Evolutionary conservation across 768 basidiomycete genomes (phyloP).

Genomic region (Trametes cinnabarina): DNA sequence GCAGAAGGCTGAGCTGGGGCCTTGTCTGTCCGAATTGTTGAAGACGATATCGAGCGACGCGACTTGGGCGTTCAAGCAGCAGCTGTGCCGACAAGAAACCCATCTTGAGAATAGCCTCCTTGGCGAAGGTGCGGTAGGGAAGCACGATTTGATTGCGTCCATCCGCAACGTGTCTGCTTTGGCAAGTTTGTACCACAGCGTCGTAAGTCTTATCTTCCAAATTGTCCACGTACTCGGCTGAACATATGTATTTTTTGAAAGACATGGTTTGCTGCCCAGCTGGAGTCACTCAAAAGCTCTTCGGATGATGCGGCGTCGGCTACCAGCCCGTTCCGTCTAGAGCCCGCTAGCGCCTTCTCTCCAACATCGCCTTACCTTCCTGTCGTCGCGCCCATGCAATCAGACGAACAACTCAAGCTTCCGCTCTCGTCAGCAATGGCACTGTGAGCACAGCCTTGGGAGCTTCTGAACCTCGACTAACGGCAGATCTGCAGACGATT

Average conservation of each 20-base stretch:
- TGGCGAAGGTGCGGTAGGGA: slow-evolving; percentile 49
- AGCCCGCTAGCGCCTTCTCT: slow-evolving; percentile 47
- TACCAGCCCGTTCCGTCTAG: slow-evolving; percentile 47
- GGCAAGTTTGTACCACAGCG: slow-evolving; percentile 79
- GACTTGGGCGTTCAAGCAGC: slow-evolving; percentile 43
- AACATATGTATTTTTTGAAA: slow-evolving; percentile 28
- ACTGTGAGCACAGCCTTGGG: slow-evolving; percentile 63
- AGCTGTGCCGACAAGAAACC: slow-evolving; percentile 74
- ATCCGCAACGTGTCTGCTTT: slow-evolving; percentile 70
- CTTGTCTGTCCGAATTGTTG: slow-evolving; percentile 68
- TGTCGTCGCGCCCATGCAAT: slow-evolving; percentile 34
- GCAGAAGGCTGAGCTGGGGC: slow-evolving; percentile 74
- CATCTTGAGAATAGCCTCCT: slow-evolving; percentile 72
- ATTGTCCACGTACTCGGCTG: background rate
- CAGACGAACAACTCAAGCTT: slow-evolving; percentile 56
- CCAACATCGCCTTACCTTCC: slow-evolving; percentile 47
- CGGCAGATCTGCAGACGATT: slow-evolving; percentile 60
- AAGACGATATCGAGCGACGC: slow-evolving; percentile 37
- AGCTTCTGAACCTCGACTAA: slow-evolving; percentile 31
- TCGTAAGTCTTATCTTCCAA: slow-evolving; percentile 51
- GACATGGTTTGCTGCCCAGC: slow-evolving; percentile 83
- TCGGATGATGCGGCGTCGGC: slow-evolving; percentile 56
- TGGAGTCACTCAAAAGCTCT: slow-evolving; percentile 63
- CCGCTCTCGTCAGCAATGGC: slow-evolving; percentile 89
- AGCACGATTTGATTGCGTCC: slow-evolving; percentile 68